Conservation (phyloP, 768 basidiomycete genomes). For the Bullera alba region DNA sequence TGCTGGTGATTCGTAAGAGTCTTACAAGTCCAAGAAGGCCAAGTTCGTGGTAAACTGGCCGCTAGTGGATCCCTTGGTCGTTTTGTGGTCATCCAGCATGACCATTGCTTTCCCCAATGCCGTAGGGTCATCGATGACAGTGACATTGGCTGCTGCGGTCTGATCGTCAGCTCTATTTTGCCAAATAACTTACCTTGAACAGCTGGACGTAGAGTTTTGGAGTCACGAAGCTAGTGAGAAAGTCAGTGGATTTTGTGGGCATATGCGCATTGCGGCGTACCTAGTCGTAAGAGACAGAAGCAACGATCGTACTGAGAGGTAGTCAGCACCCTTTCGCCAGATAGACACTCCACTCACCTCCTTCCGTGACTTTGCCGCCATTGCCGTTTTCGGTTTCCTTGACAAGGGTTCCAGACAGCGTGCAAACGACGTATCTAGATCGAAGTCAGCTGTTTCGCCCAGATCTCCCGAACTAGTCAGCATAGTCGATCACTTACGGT, state of each 20-base stretch:
- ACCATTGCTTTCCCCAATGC: background rate
- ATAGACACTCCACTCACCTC: no score
- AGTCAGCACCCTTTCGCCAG: no score
- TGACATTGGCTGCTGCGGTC: no score
- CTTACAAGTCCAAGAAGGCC: background rate
- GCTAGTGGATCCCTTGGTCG: background rate
- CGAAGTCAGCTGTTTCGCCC: no score
- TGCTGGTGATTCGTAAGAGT: background rate
- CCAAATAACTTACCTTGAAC: conserved; percentile 6
- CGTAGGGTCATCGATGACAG: background rate
- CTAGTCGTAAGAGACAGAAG: no score
- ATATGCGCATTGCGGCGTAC: no score
- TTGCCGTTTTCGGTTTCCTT: background rate
- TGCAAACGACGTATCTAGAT: no score
- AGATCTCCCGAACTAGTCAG: no score
- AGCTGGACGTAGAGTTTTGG: conserved; percentile 25
- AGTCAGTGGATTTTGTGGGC: background rate
- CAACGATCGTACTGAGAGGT: no score
- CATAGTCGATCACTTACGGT: no score
- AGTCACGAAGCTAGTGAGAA: conserved; percentile 13
- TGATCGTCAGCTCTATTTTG: background rate
- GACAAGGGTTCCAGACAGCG: background rate
- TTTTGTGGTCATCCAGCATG: background rate
- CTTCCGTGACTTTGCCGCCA: background rate
- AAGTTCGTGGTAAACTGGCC: no score